Base-by-base conservation (phyloP, 129 eudicot genomes). In the Flaveria brownii region DNA sequence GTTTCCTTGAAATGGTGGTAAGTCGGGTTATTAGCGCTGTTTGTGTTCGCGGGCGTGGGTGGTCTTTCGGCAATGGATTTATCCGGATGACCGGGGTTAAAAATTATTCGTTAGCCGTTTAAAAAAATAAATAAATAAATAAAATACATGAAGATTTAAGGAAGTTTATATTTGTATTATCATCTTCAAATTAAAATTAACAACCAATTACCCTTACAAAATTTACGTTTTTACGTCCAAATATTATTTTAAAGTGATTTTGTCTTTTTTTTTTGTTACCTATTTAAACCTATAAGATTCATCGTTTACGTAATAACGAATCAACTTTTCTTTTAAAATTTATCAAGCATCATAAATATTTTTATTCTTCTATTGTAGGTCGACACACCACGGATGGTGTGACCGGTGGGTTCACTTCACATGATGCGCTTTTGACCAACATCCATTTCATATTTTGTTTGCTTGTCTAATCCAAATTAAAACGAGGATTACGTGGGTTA, bases 361-460 rank as follows among this genome's bases (percentile, higher is more conserved):
- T 57, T 59, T 59, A 59, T 59, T 22, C 65, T 59, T 36, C 36
- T 59, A 57, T 59, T 59, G 65, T 22, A 8, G 65, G 65, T 20
- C 65, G 65, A 59, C 65, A 59, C 16, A 59, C 16, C 23, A 59
- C 6, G 30, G 64, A 57, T 22, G 13, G 65, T 49, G 54, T 49
- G 54, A 49, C 54, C n/a, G 14, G 65, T 22, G 23, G 65, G 65
- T 59, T 59, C 65, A 10, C 65, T 59, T 59, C 65, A 59, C 65
- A 59, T 59, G 65, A 57, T 57, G 9, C 30, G 16, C 30, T 57
- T 57, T 57, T 57, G 64, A 57, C 64, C 64, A 11, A 59, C 23
- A 59, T 22, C 65, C 3, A 11, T 20, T 59, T 59, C 33, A 0
- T 59, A 25, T 23, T 22, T 59, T 9, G 65, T 59, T 22, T 59